Conservation (phyloP, 2,329 filamentous ascomycete genomes). For the Graphilbum sp. region DNA sequence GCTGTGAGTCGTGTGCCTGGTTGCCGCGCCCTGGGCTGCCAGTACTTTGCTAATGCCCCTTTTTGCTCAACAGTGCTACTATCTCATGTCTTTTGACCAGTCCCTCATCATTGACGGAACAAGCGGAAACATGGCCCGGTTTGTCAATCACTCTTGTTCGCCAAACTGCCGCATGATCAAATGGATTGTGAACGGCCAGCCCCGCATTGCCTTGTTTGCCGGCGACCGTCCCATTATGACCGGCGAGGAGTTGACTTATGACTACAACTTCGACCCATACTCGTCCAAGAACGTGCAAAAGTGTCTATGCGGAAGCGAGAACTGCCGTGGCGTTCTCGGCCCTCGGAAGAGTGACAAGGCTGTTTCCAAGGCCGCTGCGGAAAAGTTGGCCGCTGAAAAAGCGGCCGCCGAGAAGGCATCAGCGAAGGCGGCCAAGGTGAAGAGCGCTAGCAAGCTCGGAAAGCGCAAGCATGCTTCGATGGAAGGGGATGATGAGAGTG, state of each 20-base stretch:
- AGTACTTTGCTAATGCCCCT: too few species aligned
- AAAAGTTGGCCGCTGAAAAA: constrained; percentile 3
- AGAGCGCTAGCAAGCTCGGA: not conserved
- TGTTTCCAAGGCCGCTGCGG: constrained; percentile 1
- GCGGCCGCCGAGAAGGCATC: constrained; percentile 4
- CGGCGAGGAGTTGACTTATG: constrained; percentile 90
- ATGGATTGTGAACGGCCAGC: constrained; percentile 86
- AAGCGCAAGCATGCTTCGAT: constrained; percentile 7
- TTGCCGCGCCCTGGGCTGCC: too few species aligned
- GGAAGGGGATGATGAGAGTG: constrained; percentile 4
- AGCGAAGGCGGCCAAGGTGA: not conserved
- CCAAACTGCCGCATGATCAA: constrained; percentile 98
- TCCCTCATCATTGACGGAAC: constrained; percentile 98
- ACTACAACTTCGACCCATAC: constrained; percentile 61
- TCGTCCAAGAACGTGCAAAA: constrained; percentile 52
- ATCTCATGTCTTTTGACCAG: constrained; percentile 96
- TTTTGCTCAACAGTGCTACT: constrained; percentile 56
- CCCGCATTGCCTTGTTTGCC: constrained; percentile 91
- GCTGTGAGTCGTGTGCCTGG: constrained; percentile 40
- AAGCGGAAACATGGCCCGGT: constrained; percentile 86
- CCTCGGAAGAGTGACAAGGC: constrained; percentile 36
- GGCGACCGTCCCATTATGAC: constrained; percentile 82
- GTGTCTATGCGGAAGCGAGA: constrained; percentile 45
- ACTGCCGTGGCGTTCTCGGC: constrained; percentile 48
- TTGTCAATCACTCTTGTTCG: constrained; percentile 94